phyloP scores from a whole-genome alignment of 1,139 yeast species.

The Lodderomyces elongisporus region DNA sequence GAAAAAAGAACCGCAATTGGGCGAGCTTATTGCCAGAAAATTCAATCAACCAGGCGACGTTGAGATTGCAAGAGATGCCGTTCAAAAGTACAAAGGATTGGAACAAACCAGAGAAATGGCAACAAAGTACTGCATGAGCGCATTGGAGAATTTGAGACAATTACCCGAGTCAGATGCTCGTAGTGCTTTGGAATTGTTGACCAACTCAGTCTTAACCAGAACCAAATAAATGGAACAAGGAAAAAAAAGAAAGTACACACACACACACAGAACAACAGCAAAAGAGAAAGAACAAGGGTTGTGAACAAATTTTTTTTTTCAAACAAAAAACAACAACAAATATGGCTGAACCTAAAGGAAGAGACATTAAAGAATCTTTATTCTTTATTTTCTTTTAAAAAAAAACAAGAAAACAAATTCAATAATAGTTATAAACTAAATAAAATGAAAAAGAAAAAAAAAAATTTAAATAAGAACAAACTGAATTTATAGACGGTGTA shows the following conservation, averaged over 20 bases:
- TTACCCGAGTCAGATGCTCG: conserved; percentile 89
- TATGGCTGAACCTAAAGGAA: neutral
- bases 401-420: too few species aligned
- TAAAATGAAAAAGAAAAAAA: too few species aligned
- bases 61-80: conserved; percentile 70
- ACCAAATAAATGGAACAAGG: conserved; percentile 40
- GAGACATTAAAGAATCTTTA: too few species aligned
- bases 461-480: too few species aligned
- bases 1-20: conserved; percentile 81
- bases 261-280: neutral
- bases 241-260: neutral
- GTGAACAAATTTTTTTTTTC: too few species aligned
- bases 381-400: too few species aligned
- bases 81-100: conserved; percentile 67
- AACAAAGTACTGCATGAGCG: conserved; percentile 66
- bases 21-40: conserved; percentile 77
- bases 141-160: conserved; percentile 62
- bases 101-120: conserved; percentile 76
- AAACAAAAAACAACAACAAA: neutral
- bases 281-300: neutral
- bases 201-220: conserved; percentile 80
- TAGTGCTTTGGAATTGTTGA: conserved; percentile 78
- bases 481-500: too few species aligned
- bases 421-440: too few species aligned
- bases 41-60: conserved; percentile 81